Base-by-base conservation (phyloP, 352 stramenopile species). In the Phytophthora capsici region DNA sequence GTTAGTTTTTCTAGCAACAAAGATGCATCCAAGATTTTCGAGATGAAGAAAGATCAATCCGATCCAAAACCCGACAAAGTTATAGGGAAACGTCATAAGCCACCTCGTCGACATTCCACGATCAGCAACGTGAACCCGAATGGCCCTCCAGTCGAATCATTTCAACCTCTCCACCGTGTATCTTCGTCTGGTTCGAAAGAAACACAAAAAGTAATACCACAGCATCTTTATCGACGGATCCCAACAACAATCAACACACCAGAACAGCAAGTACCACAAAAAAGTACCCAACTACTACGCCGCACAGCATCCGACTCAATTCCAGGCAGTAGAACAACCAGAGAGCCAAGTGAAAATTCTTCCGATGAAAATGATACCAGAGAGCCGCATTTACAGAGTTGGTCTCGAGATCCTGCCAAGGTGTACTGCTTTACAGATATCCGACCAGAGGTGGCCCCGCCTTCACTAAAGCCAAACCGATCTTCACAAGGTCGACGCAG, bases 341-440 rank as follows among this genome's bases (percentile, higher is more conserved):
- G 16, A 9, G 55, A 55, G 4, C 61, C 23, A 46, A 34, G 5
- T 36, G 17, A 19, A 10, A 3, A 32, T 9, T 30, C 19, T 23
- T n/a, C 9, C 23, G 14, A 44, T 44, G 4, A 14, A 52, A 25
- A 46, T 40, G 9, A 25, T 25, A 37, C 0, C 28, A 22, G 28
- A 3, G 36, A 48, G 13, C 26, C 36, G 32, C 45, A 38, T 38
- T 28, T 32, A 17, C 44, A 62, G 19, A 71, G 49, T 14, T 71
- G 63, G 63, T 14, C 47, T 51, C 63, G 63, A 53, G 63, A 46
- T 47, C 47, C 56, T 10, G 26, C 48, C 20, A 66, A 70, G 32
- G 56, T 66, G 14, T 62, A 62, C 12, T 66, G 63, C 13, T 56
- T 66, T 6, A 43, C 32, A 1, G 63, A 71, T 44, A n/a, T 61